Base-by-base conservation (phyloP, 495 filamentous ascomycete species). In the Trichoderma gamsii region DNA sequence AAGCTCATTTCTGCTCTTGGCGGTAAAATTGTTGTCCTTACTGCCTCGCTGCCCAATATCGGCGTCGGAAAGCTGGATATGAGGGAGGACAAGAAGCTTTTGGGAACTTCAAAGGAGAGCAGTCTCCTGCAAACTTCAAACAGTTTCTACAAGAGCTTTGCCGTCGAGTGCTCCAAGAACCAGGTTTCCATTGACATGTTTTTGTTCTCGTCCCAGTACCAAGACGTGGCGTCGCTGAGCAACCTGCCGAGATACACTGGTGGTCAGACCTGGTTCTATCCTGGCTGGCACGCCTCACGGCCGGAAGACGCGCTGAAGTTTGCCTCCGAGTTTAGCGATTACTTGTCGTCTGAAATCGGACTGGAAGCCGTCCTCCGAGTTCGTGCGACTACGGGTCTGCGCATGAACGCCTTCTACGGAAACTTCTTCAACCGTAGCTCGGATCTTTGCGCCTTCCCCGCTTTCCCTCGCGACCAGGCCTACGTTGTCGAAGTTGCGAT, bases 181-280 rank as follows among this genome's bases (percentile, higher is more conserved):
- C 95, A 99, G 76, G 94, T 99, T 11, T 98, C 94, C 0, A 91
- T 98, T 73, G 95, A 99, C 78, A 99, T 99, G 95, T 99, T 99
- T 82, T 84, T 99, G 61, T 99, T 99, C 83, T 94, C 92, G 4
- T 93, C 92, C 13, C 90, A 93, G 73, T 99, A 99, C 76, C 95
- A 97, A 75, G 95, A 99, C 73, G 96, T 99, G 23, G 95, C 95
- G 16, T 95, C 92, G 49, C 83, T 98, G 51, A 96, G 92, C 80
- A 97, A 96, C 76, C 80, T 99, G 13, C 95, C 95, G 49, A 82
- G 95, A 71, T 99, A 97, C 73, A 99, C 95, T 32, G 95, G 95
- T 78, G 95, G 95, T 18, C 96, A 99, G 75, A 99, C 95, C 3
- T 98, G 93, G 82, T 97, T 97, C 82, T 98, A 99, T 72, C 95